Base-by-base conservation (phyloP, 176 grass and related monocot genomes). In the Triticum timopheevii region DNA sequence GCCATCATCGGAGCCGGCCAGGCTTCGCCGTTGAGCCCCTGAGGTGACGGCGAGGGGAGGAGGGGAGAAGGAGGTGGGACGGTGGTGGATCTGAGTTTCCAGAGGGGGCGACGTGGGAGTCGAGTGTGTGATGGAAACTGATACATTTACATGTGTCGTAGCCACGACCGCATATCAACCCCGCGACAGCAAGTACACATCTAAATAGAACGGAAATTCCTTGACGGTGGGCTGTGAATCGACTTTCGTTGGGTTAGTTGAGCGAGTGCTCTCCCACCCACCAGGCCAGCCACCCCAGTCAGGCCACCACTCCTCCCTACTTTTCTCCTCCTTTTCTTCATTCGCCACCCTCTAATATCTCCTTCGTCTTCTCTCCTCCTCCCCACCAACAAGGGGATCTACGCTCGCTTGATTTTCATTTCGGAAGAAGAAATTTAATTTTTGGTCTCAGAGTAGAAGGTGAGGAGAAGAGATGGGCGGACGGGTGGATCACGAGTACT, bases 401-500 rank as follows among this genome's bases (percentile, higher is more conserved):
- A 28, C 25, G 8, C 47, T 17, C 47, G 25, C 27, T 50, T 4
- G 45, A 33, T 56, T 77, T 77, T 28, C 73, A 54, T 54, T 77
- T 20, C 25, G 27, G 9, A 54, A 54, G 16, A 33, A 35, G 42
- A 62, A 79, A 33, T 31, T 30, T 33, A 23, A 1, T 80, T 74
- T 19, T 25, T 28, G 24, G 73, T 89, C 49, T 65, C 5, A 23
- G 68, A 61, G 44, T 47, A 19, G 47, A 62, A 56, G 34, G 35
- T 50, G 49, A 54, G 22, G 13, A 44, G 78, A 24, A 54, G 80
- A 68, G 78, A 87, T 87, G 84, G 78, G 71, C 36, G 93, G 88
- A 66, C 84, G 94, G n/a, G 89, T 93, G 56, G 91, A 89, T 90
- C 91, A 95, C 80, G 94, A 95, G 84, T 95, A 95, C 65, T 92